Conservation (phyloP, 192 early-diverging fungal species). For the Backusella liffmaniae region DNA sequence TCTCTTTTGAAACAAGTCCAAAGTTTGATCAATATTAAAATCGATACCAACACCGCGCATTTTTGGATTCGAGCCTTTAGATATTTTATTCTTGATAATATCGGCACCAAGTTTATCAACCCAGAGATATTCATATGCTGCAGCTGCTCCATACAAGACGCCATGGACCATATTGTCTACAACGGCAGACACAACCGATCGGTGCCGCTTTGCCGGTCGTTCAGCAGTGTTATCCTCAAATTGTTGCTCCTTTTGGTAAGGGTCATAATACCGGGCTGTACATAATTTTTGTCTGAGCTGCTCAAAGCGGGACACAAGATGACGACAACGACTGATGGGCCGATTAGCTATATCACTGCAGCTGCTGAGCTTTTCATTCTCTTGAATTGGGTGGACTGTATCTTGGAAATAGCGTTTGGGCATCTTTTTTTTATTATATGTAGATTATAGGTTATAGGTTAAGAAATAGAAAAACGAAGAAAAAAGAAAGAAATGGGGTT, state of each 20-base stretch:
- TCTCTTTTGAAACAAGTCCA: constrained; percentile 2
- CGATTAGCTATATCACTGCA: background rate
- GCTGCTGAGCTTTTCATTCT: background rate
- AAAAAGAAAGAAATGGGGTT: background rate
- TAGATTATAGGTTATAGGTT: too few species aligned
- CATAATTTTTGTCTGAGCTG: constrained; percentile 5
- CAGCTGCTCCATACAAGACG: constrained; percentile 3
- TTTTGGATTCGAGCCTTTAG: background rate
- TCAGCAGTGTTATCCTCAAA: background rate
- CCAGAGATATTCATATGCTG: constrained; percentile 11
- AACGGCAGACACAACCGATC: constrained; percentile 1
- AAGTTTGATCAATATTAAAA: constrained; percentile 4
- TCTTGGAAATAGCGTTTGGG: constrained; percentile 1
- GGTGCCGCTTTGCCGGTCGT: background rate
- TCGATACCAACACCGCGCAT: constrained; percentile 12
- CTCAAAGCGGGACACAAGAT: constrained; percentile 3
- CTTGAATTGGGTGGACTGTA: background rate
- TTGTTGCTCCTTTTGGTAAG: constrained; percentile 11
- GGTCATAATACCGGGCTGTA: constrained; percentile 10
- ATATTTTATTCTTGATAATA: background rate
- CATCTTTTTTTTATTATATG: background rate
- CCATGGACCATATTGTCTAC: background rate
- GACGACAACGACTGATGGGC: background rate
- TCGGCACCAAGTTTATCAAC: background rate
- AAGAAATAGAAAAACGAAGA: background rate